phyloP scores from a whole-genome alignment of 2,329 filamentous ascomycete genomes.

The Elsinoe batatas region DNA sequence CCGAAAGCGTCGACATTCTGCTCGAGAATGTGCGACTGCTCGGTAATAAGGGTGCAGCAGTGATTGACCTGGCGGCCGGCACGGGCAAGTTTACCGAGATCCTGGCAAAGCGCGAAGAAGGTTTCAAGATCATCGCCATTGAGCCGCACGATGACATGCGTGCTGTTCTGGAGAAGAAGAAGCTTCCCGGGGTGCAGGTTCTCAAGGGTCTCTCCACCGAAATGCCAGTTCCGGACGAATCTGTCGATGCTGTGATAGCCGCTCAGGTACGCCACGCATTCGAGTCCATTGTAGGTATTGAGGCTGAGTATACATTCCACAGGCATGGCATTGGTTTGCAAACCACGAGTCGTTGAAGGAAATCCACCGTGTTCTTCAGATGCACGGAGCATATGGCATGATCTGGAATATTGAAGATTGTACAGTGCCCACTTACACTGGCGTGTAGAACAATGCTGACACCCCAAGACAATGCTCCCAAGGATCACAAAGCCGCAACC shows the following conservation, averaged over 20 bases:
- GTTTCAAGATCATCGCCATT: constrained; percentile 51
- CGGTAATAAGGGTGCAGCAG: constrained; percentile 34
- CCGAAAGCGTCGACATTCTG: constrained; percentile 48
- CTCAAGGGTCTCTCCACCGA: constrained; percentile 48
- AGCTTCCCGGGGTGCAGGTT: constrained; percentile 45
- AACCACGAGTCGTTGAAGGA: constrained; percentile 52
- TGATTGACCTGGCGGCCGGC: constrained; percentile 58
- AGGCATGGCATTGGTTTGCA: constrained; percentile 52
- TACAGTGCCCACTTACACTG: constrained; percentile 28
- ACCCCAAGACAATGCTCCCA: constrained; percentile 49
- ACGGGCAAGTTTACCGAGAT: constrained; percentile 62
- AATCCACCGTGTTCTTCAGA: constrained; percentile 56
- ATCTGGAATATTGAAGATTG: constrained; percentile 70
- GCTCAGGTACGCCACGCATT: constrained; percentile 49
- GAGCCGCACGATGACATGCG: constrained; percentile 61
- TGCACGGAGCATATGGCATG: constrained; percentile 51
- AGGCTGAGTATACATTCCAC: constrained; percentile 14
- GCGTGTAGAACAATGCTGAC: not conserved
- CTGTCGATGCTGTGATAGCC: constrained; percentile 55
- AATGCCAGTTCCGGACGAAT: constrained; percentile 47
- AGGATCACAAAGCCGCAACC: constrained; percentile 45
- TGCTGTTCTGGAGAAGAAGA: constrained; percentile 48
- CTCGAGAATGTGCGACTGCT: constrained; percentile 46
- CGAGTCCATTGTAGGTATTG: not conserved
- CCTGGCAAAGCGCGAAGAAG: constrained; percentile 49